Evolutionary conservation across 305 asterid genomes (phyloP), one percentile per base, ranked within the genome.

Genomic region (Ilex paraguariensis): DNA sequence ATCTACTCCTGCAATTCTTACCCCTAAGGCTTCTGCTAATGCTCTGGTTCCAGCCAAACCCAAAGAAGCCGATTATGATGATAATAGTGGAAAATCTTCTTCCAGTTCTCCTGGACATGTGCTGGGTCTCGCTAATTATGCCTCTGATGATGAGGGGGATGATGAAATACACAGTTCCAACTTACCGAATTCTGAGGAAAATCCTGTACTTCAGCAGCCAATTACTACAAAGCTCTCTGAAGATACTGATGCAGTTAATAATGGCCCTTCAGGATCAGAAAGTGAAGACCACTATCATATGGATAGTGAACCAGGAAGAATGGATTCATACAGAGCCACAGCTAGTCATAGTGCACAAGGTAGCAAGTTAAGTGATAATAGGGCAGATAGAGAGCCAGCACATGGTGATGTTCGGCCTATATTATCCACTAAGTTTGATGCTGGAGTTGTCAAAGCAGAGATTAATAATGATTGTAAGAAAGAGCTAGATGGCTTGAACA

Each of bases 101-200:
- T 78, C 87, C 52, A 82, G 73, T 59, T 64, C 91, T 59, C 75
- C 82, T 66, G 97, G 86, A 57, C 85, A 90, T 77, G 72, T 94
- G 54, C 77, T 94, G 51, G 99, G 99, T 64, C 81, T 94, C 66
- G 95, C 71, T 82, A 86, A 69, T 78, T 94, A 94, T 86, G 97
- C 84, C 55, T 90, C 99, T 42, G 96, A 88, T 61, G 96, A 76
- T 60, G 84, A 87, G 67, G 98, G 85, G 28, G 96, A 80, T 66
- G 82, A 76, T 15, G 92, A 77, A 77, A 69, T 61, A 55, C 87
- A 83, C 81, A 83, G 82, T 70, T 73, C 86, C 65, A 77, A 33
- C 64, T 71, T 75, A 56, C 75, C 61, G 65, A 70, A 71, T 65
- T 62, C 63, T 28, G 74, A 84, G 58, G 87, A 75, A 63, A 70